phyloP scores from a whole-genome alignment of 176 grass and related monocot species.

The Eleusine indica region DNA sequence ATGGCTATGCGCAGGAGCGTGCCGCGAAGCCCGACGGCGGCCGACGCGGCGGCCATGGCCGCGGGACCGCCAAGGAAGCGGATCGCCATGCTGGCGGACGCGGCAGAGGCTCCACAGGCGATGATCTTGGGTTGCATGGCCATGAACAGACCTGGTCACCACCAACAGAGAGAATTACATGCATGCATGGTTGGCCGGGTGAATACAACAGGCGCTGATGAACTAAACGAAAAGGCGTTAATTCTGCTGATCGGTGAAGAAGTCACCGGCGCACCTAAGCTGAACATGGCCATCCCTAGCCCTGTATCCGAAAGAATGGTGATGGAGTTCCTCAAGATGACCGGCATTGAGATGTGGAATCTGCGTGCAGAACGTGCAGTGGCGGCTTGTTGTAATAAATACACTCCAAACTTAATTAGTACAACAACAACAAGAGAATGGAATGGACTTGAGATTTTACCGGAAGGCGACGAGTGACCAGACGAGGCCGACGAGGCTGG shows the following conservation, averaged over 20 bases:
- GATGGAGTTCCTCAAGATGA: conserved; percentile 74
- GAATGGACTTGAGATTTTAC: conserved; percentile 22
- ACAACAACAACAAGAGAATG: too few relatives aligned
- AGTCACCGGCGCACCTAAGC: conserved; percentile 46
- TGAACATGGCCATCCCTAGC: conserved; percentile 96
- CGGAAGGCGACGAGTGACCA: conserved; percentile 92
- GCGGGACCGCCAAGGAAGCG: conserved; percentile 76
- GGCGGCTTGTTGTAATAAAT: background rate
- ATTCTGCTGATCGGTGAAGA: background rate
- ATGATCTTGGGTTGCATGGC: conserved; percentile 79
- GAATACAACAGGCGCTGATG: background rate
- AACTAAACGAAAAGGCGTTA: background rate
- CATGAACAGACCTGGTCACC: conserved; percentile 80
- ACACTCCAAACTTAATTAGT: background rate
- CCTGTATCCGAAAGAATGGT: conserved; percentile 88
- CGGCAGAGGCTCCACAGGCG: conserved; percentile 63
- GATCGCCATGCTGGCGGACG: conserved; percentile 58
- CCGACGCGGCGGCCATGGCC: conserved; percentile 69
- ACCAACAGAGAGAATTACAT: background rate
- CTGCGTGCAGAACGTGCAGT: conserved; percentile 41
- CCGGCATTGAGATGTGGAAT: conserved; percentile 77
- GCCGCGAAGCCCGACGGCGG: conserved; percentile 60
- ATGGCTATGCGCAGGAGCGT: conserved; percentile 76
- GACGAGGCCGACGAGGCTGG: conserved; percentile 75
- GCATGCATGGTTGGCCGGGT: background rate